Evolutionary conservation across 257 asterid genomes (phyloP).

Genomic region (Solanum chmielewskii): DNA sequence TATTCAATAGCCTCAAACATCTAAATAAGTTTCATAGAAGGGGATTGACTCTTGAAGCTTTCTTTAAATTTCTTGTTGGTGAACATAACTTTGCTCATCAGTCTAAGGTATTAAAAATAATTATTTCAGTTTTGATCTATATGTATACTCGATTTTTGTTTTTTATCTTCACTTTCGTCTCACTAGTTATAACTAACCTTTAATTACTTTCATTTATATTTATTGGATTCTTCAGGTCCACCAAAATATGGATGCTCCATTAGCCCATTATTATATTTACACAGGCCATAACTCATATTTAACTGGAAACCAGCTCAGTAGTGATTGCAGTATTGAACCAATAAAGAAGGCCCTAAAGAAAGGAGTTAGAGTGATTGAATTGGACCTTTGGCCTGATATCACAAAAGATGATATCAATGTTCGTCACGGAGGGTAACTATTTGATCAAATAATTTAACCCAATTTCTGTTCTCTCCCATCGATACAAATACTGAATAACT

Average conservation of each 20-base stretch:
- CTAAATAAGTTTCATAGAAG: background rate
- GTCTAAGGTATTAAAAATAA: background rate
- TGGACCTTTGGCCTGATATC: constrained; percentile 16
- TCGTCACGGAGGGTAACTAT: constrained; percentile 10
- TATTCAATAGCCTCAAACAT: background rate
- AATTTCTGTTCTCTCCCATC: background rate
- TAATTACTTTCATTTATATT: background rate
- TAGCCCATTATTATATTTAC: constrained; percentile 8
- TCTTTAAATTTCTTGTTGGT: constrained; percentile 8
- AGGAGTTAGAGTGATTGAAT: constrained; percentile 14
- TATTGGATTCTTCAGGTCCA: constrained; percentile 4
- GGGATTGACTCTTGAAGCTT: constrained; percentile 5
- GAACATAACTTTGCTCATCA: background rate
- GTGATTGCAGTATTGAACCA: constrained; percentile 8
- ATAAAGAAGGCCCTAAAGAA: constrained; percentile 9
- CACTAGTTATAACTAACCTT: background rate
- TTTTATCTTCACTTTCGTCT: background rate
- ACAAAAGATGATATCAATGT: constrained; percentile 1
- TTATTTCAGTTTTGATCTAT: background rate
- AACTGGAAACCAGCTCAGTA: constrained; percentile 12
- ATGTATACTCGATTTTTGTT: background rate
- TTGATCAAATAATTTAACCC: background rate
- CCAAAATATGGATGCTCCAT: constrained; percentile 14
- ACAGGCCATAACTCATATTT: constrained; percentile 16
- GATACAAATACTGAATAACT: background rate